Conservation (phyloP, 495 filamentous ascomycete species). For the Podospora comata region DNA sequence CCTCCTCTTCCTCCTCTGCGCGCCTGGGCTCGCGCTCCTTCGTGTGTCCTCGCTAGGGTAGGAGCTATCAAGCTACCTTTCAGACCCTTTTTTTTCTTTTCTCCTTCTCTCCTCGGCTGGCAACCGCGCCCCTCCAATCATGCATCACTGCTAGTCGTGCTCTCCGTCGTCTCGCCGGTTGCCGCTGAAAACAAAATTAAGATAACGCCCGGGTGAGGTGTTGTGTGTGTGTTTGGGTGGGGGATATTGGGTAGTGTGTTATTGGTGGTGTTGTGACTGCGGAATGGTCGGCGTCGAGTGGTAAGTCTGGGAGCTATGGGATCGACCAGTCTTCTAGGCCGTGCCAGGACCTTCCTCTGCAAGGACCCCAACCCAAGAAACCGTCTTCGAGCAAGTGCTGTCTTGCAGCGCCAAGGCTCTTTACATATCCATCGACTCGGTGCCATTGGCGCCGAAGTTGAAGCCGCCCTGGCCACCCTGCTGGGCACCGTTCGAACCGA, state of each 20-base stretch:
- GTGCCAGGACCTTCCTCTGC: no score
- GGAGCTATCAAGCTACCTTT: conserved; percentile 55
- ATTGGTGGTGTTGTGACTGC: neutral
- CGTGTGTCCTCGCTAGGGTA: conserved; percentile 36
- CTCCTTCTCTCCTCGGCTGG: conserved; percentile 4
- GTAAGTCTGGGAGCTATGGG: no score
- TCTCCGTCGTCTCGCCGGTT: conserved; percentile 27
- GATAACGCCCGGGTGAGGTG: conserved; percentile 34
- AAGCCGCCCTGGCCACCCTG: conserved; percentile 74
- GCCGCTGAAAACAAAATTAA: conserved; percentile 42
- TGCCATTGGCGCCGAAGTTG: conserved; percentile 84
- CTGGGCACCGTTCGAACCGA: conserved; percentile 72
- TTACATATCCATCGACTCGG: conserved; percentile 99
- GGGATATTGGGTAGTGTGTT: conserved; percentile 1
- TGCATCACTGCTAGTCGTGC: conserved; percentile 34
- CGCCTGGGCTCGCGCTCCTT: conserved; percentile 12
- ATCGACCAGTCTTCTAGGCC: no score
- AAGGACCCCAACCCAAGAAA: no score
- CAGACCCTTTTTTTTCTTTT: conserved; percentile 31
- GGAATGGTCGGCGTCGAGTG: neutral
- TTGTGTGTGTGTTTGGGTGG: conserved; percentile 16
- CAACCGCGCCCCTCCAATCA: conserved; percentile 15
- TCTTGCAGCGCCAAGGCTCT: neutral
- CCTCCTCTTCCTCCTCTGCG: conserved; percentile 14
- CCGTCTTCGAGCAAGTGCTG: no score